These are phyloP conservation scores for Phaffia tasmanica DNA, from an alignment of 768 basidiomycete species.

Conservation along the genomic window DNA sequence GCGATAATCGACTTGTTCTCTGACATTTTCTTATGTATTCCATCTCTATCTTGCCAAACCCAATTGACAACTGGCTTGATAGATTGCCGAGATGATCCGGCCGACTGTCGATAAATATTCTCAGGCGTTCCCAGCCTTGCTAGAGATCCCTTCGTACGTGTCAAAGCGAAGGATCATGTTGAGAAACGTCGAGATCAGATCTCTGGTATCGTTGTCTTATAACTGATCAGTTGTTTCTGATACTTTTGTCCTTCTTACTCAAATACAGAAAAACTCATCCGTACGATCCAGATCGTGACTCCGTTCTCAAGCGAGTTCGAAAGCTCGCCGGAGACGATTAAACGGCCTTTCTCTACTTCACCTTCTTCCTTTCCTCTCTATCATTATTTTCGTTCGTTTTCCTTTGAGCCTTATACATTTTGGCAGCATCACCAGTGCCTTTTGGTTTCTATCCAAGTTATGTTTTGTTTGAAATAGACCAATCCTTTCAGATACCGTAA, in stretches of 20 bases:
- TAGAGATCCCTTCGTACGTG: constrained; percentile 93
- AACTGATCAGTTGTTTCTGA: too few species aligned
- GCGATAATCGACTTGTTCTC: background rate
- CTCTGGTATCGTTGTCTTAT: background rate
- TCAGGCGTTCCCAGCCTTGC: constrained; percentile 87
- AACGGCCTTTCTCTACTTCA: background rate
- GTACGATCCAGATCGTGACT: constrained; percentile 82
- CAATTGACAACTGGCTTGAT: background rate
- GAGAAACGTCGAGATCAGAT: background rate
- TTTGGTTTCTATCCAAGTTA: too few species aligned
- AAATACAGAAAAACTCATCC: constrained; percentile 20
- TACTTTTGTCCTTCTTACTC: background rate
- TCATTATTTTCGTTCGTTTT: too few species aligned
- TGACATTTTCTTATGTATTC: background rate
- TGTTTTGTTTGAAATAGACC: too few species aligned
- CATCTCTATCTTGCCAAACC: background rate
- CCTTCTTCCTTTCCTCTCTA: too few species aligned
- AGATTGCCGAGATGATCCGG: constrained; percentile 96
- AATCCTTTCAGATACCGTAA: too few species aligned
- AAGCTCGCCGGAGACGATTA: constrained; percentile 74
- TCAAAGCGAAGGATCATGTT: background rate
- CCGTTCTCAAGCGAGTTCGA: constrained; percentile 88
- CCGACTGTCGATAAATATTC: constrained; percentile 90
- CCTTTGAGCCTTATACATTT: too few species aligned
- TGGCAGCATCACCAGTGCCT: too few species aligned